Conservation (phyloP, 179 eudicot genomes). For the Gypsophila paniculata region DNA sequence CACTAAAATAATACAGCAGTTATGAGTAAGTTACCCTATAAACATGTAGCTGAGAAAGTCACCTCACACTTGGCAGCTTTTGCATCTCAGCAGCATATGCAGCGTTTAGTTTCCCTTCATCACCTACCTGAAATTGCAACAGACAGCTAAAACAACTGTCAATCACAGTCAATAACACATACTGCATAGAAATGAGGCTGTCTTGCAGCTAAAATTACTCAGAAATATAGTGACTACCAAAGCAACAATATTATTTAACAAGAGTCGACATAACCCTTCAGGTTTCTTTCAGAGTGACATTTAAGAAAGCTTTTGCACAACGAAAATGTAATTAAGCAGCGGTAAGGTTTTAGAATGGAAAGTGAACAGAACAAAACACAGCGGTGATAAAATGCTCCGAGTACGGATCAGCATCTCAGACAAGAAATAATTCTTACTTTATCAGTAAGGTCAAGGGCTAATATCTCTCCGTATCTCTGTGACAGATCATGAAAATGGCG, state of each 20-base stretch:
- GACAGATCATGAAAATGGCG: conserved; percentile 80
- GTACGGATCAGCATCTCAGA: too few relatives aligned
- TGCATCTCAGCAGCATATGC: conserved; percentile 85
- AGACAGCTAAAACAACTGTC: conserved; percentile 9
- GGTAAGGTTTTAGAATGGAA: too few relatives aligned
- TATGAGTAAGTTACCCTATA: conserved; percentile 7
- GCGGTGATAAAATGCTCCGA: neutral
- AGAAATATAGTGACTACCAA: too few relatives aligned
- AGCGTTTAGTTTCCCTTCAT: conserved; percentile 66
- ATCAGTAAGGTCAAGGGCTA: conserved; percentile 83
- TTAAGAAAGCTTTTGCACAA: too few relatives aligned
- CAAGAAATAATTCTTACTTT: conserved; percentile 40
- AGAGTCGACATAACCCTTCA: too few relatives aligned
- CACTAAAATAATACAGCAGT: neutral
- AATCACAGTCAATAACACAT: too few relatives aligned
- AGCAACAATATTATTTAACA: too few relatives aligned
- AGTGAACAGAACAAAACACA: too few relatives aligned
- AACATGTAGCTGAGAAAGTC: conserved; percentile 32
- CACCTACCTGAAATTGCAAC: conserved; percentile 57
- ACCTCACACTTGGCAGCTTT: conserved; percentile 86
- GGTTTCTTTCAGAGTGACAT: too few relatives aligned
- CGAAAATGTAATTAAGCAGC: too few relatives aligned
- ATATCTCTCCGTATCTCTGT: conserved; percentile 80
- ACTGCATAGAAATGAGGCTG: too few relatives aligned
- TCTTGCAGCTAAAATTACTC: too few relatives aligned